Evolutionary conservation across 1,139 yeast genomes (phyloP).

Genomic region (Taiozyma sp.): DNA sequence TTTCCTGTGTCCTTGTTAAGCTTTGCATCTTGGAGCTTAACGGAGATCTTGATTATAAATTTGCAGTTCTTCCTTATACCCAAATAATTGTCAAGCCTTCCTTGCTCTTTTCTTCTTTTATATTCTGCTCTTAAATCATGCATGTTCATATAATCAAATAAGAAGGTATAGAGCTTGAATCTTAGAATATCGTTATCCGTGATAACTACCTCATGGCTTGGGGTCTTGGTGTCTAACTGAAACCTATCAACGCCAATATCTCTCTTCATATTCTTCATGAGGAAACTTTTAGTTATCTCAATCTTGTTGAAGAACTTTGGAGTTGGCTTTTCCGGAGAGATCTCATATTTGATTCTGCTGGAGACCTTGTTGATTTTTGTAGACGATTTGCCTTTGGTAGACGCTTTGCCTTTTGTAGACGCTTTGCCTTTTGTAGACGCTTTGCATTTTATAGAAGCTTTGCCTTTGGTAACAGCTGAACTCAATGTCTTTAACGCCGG

Average conservation of each 20-base stretch:
- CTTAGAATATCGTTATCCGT: constrained; percentile 2
- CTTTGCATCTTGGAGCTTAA: constrained; percentile 3
- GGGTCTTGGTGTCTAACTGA: neutral
- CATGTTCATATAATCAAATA: constrained; percentile 7
- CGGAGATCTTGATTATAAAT: constrained; percentile 10
- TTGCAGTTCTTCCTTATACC: constrained; percentile 5
- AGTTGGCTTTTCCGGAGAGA: neutral
- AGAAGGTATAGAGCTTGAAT: constrained; percentile 8
- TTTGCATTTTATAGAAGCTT: too few species aligned
- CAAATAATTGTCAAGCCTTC: neutral
- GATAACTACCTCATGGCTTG: constrained; percentile 1
- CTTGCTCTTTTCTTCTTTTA: neutral
- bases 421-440: too few species aligned
- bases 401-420: too few species aligned
- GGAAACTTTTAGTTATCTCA: constrained; percentile 1
- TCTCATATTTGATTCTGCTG: neutral
- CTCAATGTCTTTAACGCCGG: neutral
- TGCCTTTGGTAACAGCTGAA: neutral
- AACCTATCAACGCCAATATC: constrained; percentile 1
- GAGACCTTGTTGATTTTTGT: neutral
- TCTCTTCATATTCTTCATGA: constrained; percentile 6
- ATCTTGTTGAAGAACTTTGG: constrained; percentile 4
- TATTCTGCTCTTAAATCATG: constrained; percentile 5
- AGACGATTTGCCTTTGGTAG: neutral
- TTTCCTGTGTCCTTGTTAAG: neutral